Percentiles rank a stretch among this genome's conserved stretches.
Conservation (phyloP, 768 basidiomycete genomes). For the Lactarius pseudohatsudake region DNA sequence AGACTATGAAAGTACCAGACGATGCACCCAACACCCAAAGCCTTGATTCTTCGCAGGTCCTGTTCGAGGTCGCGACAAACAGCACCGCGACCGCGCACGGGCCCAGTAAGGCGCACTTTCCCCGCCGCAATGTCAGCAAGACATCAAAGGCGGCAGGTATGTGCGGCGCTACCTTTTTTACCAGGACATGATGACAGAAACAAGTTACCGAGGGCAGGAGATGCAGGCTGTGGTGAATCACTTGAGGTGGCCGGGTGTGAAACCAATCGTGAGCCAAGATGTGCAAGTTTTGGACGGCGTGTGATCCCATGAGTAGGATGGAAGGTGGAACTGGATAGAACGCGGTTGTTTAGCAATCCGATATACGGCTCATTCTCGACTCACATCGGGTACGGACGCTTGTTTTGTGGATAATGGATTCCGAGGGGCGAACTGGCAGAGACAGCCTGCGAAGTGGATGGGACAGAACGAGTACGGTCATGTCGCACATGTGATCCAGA, state of each 20-base stretch:
- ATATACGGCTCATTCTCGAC: not conserved
- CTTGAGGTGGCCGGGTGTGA: not conserved
- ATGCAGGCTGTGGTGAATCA: slow-evolving; percentile 8
- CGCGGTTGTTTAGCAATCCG: not conserved
- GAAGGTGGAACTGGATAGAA: slow-evolving; percentile 8
- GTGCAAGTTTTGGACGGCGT: slow-evolving; percentile 14
- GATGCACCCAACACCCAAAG: slow-evolving; percentile 74
- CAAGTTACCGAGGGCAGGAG: slow-evolving; percentile 69
- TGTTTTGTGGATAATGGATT: slow-evolving; percentile 9
- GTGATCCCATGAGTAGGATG: slow-evolving; percentile 2
- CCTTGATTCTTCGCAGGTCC: slow-evolving; percentile 74
- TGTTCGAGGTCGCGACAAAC: slow-evolving; percentile 80
- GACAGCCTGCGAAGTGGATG: slow-evolving; percentile 17
- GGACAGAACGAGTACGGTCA: slow-evolving; percentile 29
- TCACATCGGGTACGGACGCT: slow-evolving; percentile 14
- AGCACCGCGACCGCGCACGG: slow-evolving; percentile 73
- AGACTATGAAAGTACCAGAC: slow-evolving; percentile 59
- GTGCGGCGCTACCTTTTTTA: slow-evolving; percentile 67
- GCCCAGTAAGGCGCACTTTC: slow-evolving; percentile 69
- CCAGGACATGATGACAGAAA: slow-evolving; percentile 91
- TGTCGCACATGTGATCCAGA: slow-evolving; percentile 19
- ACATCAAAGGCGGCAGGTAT: not conserved
- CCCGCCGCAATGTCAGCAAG: slow-evolving; percentile 2
- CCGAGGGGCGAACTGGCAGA: not conserved
- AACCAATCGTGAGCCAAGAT: slow-evolving; percentile 7